A percentile compares a stretch with the other conserved stretches of the same genome.
phyloP scores from a whole-genome alignment of 2,329 filamentous ascomycete genomes.

The Cryoendolithus antarcticus region DNA sequence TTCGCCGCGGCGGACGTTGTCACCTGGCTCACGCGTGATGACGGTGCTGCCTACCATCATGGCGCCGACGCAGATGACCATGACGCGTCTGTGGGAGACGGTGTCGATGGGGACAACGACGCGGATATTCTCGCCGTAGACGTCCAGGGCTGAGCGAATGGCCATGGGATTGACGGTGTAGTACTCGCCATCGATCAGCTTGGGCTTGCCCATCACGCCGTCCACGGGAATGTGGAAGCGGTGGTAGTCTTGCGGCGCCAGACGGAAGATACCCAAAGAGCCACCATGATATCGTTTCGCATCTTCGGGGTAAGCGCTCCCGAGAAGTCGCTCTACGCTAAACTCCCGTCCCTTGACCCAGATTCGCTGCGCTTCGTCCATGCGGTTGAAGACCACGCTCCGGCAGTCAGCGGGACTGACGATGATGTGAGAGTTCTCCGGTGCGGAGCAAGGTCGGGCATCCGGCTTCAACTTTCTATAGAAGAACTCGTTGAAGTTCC shows the following conservation, averaged over 20 bases:
- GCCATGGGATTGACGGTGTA: conserved; percentile 99
- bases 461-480: conserved; percentile 82
- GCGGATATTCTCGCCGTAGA: conserved; percentile 92
- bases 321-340: conserved; percentile 72
- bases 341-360: conserved; percentile 98
- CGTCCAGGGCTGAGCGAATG: conserved; percentile 84
- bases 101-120: conserved; percentile 86
- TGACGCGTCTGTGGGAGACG: conserved; percentile 76
- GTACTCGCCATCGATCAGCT: conserved; percentile 87
- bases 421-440: conserved; percentile 71
- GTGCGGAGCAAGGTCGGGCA: conserved; percentile 81
- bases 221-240: conserved; percentile 97
- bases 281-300: conserved; percentile 69
- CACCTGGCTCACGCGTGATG: conserved; percentile 75
- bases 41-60: conserved; percentile 99
- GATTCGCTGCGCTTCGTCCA: conserved; percentile 73
- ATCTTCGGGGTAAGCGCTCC: conserved; percentile 80
- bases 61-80: conserved; percentile 92
- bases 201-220: conserved; percentile 72
- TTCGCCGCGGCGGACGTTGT: conserved; percentile 71
- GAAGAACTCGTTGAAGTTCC: conserved; percentile 98
- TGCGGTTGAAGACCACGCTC: conserved; percentile 84
- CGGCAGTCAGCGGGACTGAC: conserved; percentile 92
- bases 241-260: conserved; percentile 96
- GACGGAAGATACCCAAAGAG: conserved; percentile 78